phyloP scores from a whole-genome alignment of 2,329 filamentous ascomycete genomes.

The Acrocalymma vagum region DNA sequence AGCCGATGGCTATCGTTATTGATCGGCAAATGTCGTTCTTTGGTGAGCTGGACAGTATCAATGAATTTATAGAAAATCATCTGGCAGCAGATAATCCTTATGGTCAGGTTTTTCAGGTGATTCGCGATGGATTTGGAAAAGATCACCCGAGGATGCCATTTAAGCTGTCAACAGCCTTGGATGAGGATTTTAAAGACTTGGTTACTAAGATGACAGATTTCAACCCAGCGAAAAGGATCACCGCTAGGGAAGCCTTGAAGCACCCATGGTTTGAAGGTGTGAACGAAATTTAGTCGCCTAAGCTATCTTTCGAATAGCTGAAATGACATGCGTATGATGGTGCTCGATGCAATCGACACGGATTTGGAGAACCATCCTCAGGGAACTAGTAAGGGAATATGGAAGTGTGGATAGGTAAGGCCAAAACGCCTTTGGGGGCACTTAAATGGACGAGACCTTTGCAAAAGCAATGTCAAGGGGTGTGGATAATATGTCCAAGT shows the following conservation, averaged over 20 bases:
- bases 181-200: constrained; percentile 40
- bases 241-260: constrained; percentile 40
- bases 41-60: constrained; percentile 51
- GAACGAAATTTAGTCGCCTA: too few species aligned
- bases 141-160: constrained; percentile 53
- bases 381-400: too few species aligned
- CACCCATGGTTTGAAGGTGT: constrained; percentile 38
- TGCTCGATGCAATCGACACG: too few species aligned
- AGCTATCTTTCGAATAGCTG: too few species aligned
- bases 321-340: too few species aligned
- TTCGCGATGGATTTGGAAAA: constrained; percentile 47
- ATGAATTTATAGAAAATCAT: constrained; percentile 51
- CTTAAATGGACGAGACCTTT: too few species aligned
- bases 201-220: constrained; percentile 40
- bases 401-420: too few species aligned
- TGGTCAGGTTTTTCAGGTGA: constrained; percentile 41
- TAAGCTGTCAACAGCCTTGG: constrained; percentile 10
- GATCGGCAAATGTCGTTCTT: constrained; percentile 59
- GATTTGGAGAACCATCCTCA: too few species aligned
- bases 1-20: constrained; percentile 51
- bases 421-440: too few species aligned
- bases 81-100: constrained; percentile 43
- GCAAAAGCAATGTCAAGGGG: too few species aligned
- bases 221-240: constrained; percentile 42
- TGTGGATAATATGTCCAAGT: too few species aligned